phyloP scores from a whole-genome alignment of 768 basidiomycete species.

The Rhizopogon rudus region DNA sequence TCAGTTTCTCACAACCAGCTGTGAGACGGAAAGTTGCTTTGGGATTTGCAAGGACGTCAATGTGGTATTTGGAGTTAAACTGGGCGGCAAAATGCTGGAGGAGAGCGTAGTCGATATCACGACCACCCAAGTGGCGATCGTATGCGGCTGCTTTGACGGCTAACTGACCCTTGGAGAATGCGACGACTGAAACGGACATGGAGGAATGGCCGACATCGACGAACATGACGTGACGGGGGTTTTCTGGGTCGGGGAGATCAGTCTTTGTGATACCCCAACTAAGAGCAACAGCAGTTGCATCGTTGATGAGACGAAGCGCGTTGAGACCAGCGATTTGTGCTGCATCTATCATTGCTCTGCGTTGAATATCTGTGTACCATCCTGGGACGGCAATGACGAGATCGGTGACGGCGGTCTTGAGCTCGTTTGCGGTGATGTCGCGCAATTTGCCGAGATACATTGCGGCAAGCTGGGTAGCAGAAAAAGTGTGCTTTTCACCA shows the following conservation, averaged over 20 bases:
- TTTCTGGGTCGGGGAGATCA: constrained; percentile 84
- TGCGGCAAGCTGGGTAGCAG: constrained; percentile 87
- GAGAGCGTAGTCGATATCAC: constrained; percentile 92
- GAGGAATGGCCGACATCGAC: constrained; percentile 94
- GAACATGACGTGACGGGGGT: constrained; percentile 84
- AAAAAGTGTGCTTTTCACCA: constrained; percentile 74
- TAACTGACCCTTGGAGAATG: constrained; percentile 93
- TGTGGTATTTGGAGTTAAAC: constrained; percentile 97
- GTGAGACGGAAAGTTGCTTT: constrained; percentile 91
- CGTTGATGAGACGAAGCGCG: constrained; percentile 92
- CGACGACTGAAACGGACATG: constrained; percentile 82
- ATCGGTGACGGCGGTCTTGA: constrained; percentile 83
- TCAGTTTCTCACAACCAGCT: constrained; percentile 88
- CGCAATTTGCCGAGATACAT: constrained; percentile 89
- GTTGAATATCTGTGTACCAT: constrained; percentile 94
- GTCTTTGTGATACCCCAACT: constrained; percentile 99
- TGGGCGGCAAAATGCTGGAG: constrained; percentile 84
- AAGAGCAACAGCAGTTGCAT: constrained; percentile 92
- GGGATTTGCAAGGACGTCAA: constrained; percentile 87
- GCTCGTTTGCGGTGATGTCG: constrained; percentile 80
- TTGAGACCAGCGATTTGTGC: constrained; percentile 88
- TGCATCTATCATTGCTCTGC: constrained; percentile 86
- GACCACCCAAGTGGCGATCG: constrained; percentile 92
- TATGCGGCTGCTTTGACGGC: constrained; percentile 84
- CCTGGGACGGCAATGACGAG: constrained; percentile 95